These are phyloP conservation scores for Benincasa hispida DNA, from an alignment of 306 rosid species.

Conservation along the genomic window DNA sequence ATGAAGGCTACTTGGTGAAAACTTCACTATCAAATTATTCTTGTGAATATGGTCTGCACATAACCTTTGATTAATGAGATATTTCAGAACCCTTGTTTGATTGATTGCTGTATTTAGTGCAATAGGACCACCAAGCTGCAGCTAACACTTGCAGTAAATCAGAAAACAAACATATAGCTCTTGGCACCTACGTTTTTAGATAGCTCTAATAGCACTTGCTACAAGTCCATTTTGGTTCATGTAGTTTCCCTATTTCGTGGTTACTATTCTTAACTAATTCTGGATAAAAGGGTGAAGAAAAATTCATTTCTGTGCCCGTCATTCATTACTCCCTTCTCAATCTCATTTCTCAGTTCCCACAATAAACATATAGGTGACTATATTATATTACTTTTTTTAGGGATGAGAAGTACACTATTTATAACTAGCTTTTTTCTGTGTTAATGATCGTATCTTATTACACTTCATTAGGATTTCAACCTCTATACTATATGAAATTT, in stretches of 20 bases:
- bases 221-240: neutral
- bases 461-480: no score
- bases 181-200: neutral
- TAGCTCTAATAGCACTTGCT: neutral
- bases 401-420: neutral
- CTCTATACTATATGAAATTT: no score
- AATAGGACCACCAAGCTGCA: neutral
- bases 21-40: neutral
- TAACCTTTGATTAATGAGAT: neutral
- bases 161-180: neutral
- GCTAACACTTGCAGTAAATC: neutral
- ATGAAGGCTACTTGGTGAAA: neutral
- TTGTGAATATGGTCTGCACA: conserved; percentile 8
- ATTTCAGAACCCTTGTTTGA: conserved; percentile 4
- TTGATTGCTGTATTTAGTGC: conserved; percentile 6
- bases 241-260: neutral
- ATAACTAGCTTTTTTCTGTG: neutral
- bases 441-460: no score
- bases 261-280: neutral
- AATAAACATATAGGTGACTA: neutral
- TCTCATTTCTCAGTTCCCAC: neutral
- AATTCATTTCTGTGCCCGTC: neutral
- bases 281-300: neutral
- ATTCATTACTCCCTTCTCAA: neutral
- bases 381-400: neutral